phyloP scores from a whole-genome alignment of 371 early-diverging fungal species.

The Mortierella sp. region DNA sequence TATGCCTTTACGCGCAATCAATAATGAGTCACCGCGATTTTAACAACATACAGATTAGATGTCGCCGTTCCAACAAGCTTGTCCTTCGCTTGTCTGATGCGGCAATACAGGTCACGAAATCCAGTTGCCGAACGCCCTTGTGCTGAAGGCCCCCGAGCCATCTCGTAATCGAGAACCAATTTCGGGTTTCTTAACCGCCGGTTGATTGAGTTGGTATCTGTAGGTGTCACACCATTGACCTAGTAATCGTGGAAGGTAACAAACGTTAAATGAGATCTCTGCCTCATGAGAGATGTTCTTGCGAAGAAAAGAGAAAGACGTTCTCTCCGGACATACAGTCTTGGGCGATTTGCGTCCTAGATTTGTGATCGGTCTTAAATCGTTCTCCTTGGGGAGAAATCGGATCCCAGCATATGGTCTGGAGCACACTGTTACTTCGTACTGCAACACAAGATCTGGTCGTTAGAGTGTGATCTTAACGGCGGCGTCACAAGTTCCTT shows the following conservation, averaged over 20 bases:
- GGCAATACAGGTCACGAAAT: not conserved
- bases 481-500: not conserved
- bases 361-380: constrained; percentile 77
- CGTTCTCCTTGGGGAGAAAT: constrained; percentile 76
- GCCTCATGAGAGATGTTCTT: too few species aligned
- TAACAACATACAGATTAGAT: too few species aligned
- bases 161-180: constrained; percentile 28
- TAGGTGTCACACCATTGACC: constrained; percentile 31
- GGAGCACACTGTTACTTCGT: constrained; percentile 12
- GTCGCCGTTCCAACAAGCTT: not conserved
- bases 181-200: constrained; percentile 23
- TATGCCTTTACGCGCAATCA: too few species aligned
- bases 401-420: constrained; percentile 67
- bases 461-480: not conserved
- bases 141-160: constrained; percentile 7
- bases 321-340: constrained; percentile 7
- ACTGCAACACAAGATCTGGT: constrained; percentile 5
- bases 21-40: too few species aligned
- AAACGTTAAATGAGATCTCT: too few species aligned
- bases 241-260: not conserved
- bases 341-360: constrained; percentile 51
- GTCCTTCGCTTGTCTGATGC: too few species aligned
- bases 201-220: constrained; percentile 19
- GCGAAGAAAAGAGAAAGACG: not conserved
- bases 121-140: too few species aligned